Conservation (phyloP, 2,329 filamentous ascomycete genomes). For the Colletotrichum eleusines region DNA sequence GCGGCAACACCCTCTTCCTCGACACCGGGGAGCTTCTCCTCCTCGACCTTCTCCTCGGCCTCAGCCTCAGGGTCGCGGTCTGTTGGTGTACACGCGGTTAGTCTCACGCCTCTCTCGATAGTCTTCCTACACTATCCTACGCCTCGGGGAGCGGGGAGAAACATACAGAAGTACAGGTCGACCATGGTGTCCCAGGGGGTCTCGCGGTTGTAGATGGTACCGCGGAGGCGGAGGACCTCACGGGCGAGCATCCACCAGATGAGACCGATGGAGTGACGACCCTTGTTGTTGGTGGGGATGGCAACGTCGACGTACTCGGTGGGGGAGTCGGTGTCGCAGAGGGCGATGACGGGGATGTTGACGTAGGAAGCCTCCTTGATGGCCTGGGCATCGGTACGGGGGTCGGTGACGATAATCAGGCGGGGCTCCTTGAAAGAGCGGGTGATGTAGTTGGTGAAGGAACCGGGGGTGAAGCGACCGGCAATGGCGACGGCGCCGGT, state of each 20-base stretch:
- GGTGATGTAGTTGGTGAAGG: conserved; percentile 99
- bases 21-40: conserved; percentile 89
- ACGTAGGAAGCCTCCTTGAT: conserved; percentile 99
- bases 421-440: conserved; percentile 99
- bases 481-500: conserved; percentile 98
- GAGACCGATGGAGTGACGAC: conserved; percentile 97
- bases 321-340: conserved; percentile 98
- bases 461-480: conserved; percentile 99
- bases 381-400: conserved; percentile 98
- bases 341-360: conserved; percentile 99
- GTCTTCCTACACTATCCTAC: neutral
- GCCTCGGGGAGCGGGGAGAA: neutral
- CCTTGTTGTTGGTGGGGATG: conserved; percentile 99
- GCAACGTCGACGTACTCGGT: conserved; percentile 99
- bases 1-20: conserved; percentile 86
- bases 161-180: conserved; percentile 97
- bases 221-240: conserved; percentile 98
- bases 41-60: conserved; percentile 96
- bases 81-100: conserved; percentile 46
- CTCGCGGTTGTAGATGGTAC: conserved; percentile 95
- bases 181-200: conserved; percentile 99
- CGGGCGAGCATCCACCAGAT: conserved; percentile 99
- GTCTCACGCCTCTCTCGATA: neutral
- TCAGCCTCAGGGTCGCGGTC: conserved; percentile 99
- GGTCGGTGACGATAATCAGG: conserved; percentile 99